These are phyloP conservation scores for Lignosus rhinocerotis DNA, from an alignment of 1,284 basidiomycete genomes.

Conservation along the genomic window DNA sequence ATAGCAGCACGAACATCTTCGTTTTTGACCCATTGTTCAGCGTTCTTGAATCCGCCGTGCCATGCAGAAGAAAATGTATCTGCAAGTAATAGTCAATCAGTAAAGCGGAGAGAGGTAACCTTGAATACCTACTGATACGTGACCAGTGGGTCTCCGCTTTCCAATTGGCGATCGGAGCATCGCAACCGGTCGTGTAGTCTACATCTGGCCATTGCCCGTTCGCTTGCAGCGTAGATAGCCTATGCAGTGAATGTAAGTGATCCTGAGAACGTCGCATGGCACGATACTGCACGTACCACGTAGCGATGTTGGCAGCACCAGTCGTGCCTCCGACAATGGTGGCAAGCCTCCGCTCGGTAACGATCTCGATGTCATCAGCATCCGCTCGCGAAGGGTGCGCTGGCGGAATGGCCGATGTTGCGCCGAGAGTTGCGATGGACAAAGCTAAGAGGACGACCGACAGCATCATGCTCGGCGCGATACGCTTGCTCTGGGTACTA, in stretches of 20 bases:
- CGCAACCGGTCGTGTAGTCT: constrained; percentile 58
- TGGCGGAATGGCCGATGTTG: constrained; percentile 10
- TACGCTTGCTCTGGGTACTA: constrained; percentile 1
- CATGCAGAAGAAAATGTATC: constrained; percentile 54
- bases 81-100: constrained; percentile 4
- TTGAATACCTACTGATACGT: constrained; percentile 46
- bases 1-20: constrained; percentile 42
- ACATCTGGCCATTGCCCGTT: constrained; percentile 58
- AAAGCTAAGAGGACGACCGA: constrained; percentile 13
- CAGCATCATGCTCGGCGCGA: constrained; percentile 6
- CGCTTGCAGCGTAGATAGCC: constrained; percentile 43
- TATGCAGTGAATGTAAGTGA: constrained; percentile 21
- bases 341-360: constrained; percentile 30
- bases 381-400: background rate
- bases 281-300: constrained; percentile 25
- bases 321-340: constrained; percentile 31
- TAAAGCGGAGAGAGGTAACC: background rate
- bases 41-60: constrained; percentile 49
- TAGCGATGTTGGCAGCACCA: constrained; percentile 24
- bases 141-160: constrained; percentile 62
- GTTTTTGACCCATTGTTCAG: constrained; percentile 42
- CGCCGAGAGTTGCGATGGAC: constrained; percentile 1
- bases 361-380: constrained; percentile 27
- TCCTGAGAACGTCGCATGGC: no score
- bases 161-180: constrained; percentile 62